These are phyloP conservation scores for Akanthomyces lecanii DNA, from an alignment of 2,329 filamentous ascomycete genomes.

Conservation along the genomic window DNA sequence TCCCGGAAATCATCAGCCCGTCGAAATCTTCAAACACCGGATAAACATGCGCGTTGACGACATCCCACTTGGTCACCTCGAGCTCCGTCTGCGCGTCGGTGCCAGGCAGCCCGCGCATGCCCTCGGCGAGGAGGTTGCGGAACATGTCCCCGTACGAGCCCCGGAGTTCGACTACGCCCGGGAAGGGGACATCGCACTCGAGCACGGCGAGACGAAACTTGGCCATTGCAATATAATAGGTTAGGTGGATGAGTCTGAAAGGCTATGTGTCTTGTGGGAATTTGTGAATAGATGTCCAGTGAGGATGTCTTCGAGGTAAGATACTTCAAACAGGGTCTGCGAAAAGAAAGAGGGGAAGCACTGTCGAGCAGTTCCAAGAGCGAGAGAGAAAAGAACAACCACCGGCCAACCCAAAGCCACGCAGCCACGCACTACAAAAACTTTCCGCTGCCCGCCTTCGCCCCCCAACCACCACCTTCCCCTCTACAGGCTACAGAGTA, in stretches of 20 bases:
- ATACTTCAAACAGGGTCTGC: not conserved
- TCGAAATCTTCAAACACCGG: constrained; percentile 27
- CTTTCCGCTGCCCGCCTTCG: not conserved
- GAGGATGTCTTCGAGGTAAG: not conserved
- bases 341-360: constrained; percentile 4
- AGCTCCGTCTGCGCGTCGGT: constrained; percentile 22
- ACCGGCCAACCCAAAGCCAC: not conserved
- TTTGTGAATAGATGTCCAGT: not conserved
- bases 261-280: not conserved
- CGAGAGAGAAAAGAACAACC: constrained; percentile 1
- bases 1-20: constrained; percentile 31
- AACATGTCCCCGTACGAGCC: constrained; percentile 32
- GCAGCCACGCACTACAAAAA: not conserved
- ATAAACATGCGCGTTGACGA: constrained; percentile 27
- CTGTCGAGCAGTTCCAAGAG: not conserved
- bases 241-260: not conserved
- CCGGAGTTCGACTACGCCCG: constrained; percentile 24
- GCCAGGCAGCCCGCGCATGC: constrained; percentile 23
- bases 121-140: constrained; percentile 25
- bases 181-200: constrained; percentile 31
- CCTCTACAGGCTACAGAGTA: not conserved
- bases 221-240: constrained; percentile 20
- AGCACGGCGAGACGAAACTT: constrained; percentile 23
- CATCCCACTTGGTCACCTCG: constrained; percentile 29
- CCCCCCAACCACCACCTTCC: not conserved